Base-by-base conservation (phyloP, 1,284 basidiomycete species). In the Pascua guehoae region DNA sequence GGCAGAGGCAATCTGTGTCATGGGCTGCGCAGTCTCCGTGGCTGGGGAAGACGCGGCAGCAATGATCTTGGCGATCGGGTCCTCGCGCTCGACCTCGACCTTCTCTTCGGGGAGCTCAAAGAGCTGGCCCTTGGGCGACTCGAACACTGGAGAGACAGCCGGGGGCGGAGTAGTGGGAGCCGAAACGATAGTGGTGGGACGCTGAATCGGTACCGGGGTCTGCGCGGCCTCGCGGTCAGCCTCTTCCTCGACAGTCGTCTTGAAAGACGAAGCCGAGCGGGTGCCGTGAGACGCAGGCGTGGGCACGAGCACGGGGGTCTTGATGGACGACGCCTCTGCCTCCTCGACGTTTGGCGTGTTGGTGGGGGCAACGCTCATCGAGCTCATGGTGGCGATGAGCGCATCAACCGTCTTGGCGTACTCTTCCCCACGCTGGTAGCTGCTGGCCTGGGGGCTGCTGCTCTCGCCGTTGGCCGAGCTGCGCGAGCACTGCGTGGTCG, bases 381-480 rank as follows among this genome's bases (percentile, higher is more conserved):
- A 41, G 4, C 56, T 47, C 32, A 54, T 47, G 8, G 49, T 51
- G 2, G 58, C 42, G 36, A 62, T 32, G 42, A 62, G 45, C 1
- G 56, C 51, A 41, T 62, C 56, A 12, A 61, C 41, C 2, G 56
- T 53, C 56, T 56, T 50, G 37, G 53, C 60, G 43, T 58, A 62
- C 45, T 62, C 56, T 24, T 44, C 46, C 16, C 56, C 60, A 4
- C 60, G 54, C 32, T 9, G 10, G 41, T 14, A 44, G 40, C 17
- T 5, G 48, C 38, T 5, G 39, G 39, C 16, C 15, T 44, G 12
- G 14, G 11, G 15, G 11, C 48, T 16, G 15, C 15, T 43, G 3
- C 15, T 43, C 41, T 43, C 12, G 11, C 15, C 41, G 15, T 43
- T 43, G 14, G 11, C 15, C 41, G 15, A n/a, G 15, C 8, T 43